These are phyloP conservation scores for Berkeleyomyces rouxiae DNA, from an alignment of 2,329 filamentous ascomycete species.

Conservation along the genomic window DNA sequence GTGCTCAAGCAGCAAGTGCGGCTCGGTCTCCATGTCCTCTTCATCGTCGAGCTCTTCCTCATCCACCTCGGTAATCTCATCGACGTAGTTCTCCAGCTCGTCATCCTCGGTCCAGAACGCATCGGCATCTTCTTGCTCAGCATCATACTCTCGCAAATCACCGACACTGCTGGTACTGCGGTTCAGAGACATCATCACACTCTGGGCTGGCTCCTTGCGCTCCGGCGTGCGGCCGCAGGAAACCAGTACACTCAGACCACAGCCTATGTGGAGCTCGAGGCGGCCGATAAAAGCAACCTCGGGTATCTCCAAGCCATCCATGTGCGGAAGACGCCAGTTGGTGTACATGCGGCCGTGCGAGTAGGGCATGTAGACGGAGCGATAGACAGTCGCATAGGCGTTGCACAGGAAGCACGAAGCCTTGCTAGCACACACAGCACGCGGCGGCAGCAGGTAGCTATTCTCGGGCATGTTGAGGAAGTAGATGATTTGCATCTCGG, in stretches of 20 bases:
- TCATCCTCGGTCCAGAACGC: not conserved
- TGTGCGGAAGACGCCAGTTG: slow-evolving; percentile 27
- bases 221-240: slow-evolving; percentile 8
- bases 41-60: not conserved
- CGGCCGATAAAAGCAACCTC: slow-evolving; percentile 11
- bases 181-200: slow-evolving; percentile 7
- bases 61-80: not conserved
- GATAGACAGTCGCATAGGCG: slow-evolving; percentile 27
- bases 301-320: slow-evolving; percentile 9
- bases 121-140: not conserved
- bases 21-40: not conserved
- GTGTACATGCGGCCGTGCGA: slow-evolving; percentile 30
- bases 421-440: slow-evolving; percentile 32
- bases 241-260: slow-evolving; percentile 10
- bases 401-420: slow-evolving; percentile 36
- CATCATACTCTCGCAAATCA: not conserved
- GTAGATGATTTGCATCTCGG: slow-evolving; percentile 32
- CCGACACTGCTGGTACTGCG: slow-evolving; percentile 3
- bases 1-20: not conserved
- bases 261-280: slow-evolving; percentile 9
- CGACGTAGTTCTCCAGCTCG: slow-evolving; percentile 1
- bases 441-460: slow-evolving; percentile 19
- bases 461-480: slow-evolving; percentile 23
- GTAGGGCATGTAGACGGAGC: slow-evolving; percentile 24
- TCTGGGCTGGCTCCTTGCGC: slow-evolving; percentile 11